phyloP scores from a whole-genome alignment of 148 eudicot genomes.

The Rhododendron kiyosumense region DNA sequence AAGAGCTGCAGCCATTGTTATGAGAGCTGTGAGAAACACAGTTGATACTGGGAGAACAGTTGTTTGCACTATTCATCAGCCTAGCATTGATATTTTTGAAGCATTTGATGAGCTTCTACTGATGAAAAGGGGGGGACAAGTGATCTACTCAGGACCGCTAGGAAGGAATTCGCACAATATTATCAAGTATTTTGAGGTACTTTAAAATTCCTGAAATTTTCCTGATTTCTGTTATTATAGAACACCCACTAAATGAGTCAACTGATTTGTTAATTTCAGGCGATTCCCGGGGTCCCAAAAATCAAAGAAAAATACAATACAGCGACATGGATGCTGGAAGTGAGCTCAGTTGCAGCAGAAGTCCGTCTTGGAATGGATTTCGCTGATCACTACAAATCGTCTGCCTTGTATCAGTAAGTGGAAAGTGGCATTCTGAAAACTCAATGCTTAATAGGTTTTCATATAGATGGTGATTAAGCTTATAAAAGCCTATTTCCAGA shows the following conservation, averaged over 20 bases:
- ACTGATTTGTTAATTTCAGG: background rate
- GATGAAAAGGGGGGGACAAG: background rate
- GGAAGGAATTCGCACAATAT: background rate
- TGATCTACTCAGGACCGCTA: background rate
- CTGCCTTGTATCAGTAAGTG: constrained; percentile 34
- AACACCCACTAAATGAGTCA: background rate
- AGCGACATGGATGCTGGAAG: constrained; percentile 59
- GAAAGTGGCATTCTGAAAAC: background rate
- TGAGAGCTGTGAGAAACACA: constrained; percentile 69
- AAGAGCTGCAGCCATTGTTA: constrained; percentile 78
- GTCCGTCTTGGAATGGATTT: constrained; percentile 45
- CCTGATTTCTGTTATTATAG: background rate
- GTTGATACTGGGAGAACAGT: constrained; percentile 62
- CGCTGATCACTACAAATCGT: constrained; percentile 41
- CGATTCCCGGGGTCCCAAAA: background rate
- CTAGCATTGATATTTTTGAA: constrained; percentile 73
- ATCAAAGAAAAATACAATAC: background rate
- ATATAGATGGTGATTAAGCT: background rate
- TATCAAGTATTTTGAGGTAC: constrained; percentile 1
- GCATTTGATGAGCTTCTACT: constrained; percentile 43
- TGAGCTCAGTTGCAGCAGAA: constrained; percentile 53
- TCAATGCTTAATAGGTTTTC: background rate
- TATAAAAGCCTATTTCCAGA: constrained; percentile 18
- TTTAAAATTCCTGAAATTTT: background rate
- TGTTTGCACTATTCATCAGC: constrained; percentile 72